phyloP scores from a whole-genome alignment of 495 filamentous ascomycete genomes.

The Trichoderma asperelloides region DNA sequence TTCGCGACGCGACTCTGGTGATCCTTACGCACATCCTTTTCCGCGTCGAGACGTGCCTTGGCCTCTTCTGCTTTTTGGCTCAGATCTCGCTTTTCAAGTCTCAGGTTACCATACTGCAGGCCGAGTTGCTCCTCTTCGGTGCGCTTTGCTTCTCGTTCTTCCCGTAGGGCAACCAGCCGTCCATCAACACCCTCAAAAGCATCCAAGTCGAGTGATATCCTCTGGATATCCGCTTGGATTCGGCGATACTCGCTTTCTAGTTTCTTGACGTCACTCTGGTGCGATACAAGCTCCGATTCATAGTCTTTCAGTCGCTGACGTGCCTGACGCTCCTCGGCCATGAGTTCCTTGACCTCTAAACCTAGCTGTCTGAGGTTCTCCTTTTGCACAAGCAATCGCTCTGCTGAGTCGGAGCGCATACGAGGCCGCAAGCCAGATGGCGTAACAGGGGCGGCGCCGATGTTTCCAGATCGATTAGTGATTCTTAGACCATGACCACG shows the following conservation, averaged over 20 bases:
- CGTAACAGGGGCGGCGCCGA: slow-evolving; percentile 24
- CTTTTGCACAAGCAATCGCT: slow-evolving; percentile 49
- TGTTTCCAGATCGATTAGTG: slow-evolving; percentile 40
- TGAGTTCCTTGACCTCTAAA: slow-evolving; percentile 29
- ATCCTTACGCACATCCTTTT: slow-evolving; percentile 32
- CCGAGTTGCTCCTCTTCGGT: slow-evolving; percentile 29
- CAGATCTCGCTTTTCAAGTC: slow-evolving; percentile 27
- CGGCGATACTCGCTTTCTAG: slow-evolving; percentile 21
- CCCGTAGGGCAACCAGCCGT: slow-evolving; percentile 26
- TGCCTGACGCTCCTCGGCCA: slow-evolving; percentile 34
- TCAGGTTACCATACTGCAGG: slow-evolving; percentile 30
- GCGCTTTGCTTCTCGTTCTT: slow-evolving; percentile 23
- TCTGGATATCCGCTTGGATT: slow-evolving; percentile 17
- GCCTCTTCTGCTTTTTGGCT: slow-evolving; percentile 26
- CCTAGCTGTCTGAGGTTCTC: slow-evolving; percentile 35
- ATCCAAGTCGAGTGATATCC: slow-evolving; percentile 29
- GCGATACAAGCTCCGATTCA: slow-evolving; percentile 46
- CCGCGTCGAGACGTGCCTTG: slow-evolving; percentile 16
- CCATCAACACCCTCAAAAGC: slow-evolving; percentile 35
- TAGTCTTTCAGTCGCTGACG: slow-evolving; percentile 48
- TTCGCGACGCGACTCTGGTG: slow-evolving; percentile 42
- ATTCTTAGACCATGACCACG: slow-evolving; percentile 56
- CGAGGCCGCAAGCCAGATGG: slow-evolving; percentile 40
- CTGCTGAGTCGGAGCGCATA: slow-evolving; percentile 72
- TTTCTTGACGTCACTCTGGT: slow-evolving; percentile 28